phyloP scores from a whole-genome alignment of 257 asterid species.

The Buddleja alternifolia region DNA sequence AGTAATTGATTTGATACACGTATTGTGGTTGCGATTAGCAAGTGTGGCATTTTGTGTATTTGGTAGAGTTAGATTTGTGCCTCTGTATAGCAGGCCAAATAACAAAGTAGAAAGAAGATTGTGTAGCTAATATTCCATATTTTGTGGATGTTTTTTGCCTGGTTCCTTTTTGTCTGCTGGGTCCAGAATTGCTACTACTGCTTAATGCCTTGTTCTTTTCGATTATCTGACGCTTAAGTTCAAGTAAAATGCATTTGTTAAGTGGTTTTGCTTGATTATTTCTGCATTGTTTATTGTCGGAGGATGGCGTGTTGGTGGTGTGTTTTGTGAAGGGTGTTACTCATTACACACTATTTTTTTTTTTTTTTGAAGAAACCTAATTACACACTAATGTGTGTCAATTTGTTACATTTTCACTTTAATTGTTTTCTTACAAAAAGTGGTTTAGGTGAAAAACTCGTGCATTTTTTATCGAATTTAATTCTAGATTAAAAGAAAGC shows the following conservation, averaged over 20 bases:
- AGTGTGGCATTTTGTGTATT: conserved; percentile 33
- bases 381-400: too few relatives aligned
- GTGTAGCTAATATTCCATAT: conserved; percentile 19
- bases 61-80: conserved; percentile 23
- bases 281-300: too few relatives aligned
- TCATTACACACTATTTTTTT: too few relatives aligned
- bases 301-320: too few relatives aligned
- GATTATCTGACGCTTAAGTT: background rate
- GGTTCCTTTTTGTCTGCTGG: conserved; percentile 17
- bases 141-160: conserved; percentile 19
- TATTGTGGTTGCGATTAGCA: conserved; percentile 33
- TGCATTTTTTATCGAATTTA: too few relatives aligned
- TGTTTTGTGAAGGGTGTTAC: too few relatives aligned
- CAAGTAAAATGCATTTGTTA: background rate
- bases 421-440: too few relatives aligned
- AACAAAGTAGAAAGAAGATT: conserved; percentile 8
- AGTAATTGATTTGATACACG: conserved; percentile 40
- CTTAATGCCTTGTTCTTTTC: background rate
- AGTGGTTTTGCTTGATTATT: background rate
- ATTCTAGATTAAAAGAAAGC: too few relatives aligned
- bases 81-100: conserved; percentile 28
- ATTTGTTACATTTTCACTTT: too few relatives aligned
- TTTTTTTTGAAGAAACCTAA: too few relatives aligned
- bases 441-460: too few relatives aligned
- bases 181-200: conserved; percentile 10